Evolutionary conservation across 1,284 basidiomycete genomes (phyloP).

Genomic region (Mycosarcoma mackinlayi): DNA sequence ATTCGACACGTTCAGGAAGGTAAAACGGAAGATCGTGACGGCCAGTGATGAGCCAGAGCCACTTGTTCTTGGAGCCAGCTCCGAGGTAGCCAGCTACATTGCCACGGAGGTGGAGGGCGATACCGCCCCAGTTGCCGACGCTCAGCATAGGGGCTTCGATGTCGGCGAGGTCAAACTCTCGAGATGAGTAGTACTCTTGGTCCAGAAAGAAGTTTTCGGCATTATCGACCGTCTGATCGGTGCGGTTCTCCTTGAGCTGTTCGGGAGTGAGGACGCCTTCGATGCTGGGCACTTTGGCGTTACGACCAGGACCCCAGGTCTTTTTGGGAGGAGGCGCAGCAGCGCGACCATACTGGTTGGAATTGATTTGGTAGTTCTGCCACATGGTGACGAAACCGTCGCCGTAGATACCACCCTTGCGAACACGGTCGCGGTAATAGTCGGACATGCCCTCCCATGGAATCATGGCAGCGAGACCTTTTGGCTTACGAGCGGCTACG

Average conservation of each 20-base stretch:
- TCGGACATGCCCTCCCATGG: conserved; percentile 68
- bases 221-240: conserved; percentile 63
- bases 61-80: conserved; percentile 65
- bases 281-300: conserved; percentile 53
- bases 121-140: conserved; percentile 68
- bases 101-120: conserved; percentile 65
- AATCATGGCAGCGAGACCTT: conserved; percentile 67
- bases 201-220: conserved; percentile 62
- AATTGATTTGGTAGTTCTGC: conserved; percentile 64
- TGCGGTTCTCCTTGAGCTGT: conserved; percentile 57
- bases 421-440: conserved; percentile 66
- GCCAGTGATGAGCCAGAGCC: conserved; percentile 67
- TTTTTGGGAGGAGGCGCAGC: conserved; percentile 11
- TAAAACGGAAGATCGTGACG: conserved; percentile 68
- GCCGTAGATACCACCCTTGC: conserved; percentile 66
- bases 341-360: conserved; percentile 65
- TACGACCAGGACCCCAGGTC: conserved; percentile 16
- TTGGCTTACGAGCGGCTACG: conserved; percentile 67
- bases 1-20: conserved; percentile 59
- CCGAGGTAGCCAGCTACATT: conserved; percentile 67
- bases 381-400: conserved; percentile 65
- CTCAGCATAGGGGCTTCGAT: conserved; percentile 66
- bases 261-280: conserved; percentile 61
- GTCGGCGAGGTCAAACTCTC: conserved; percentile 61
- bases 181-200: conserved; percentile 60